Conservation (phyloP, 2,329 filamentous ascomycete species). For the Trichoderma harzianum region DNA sequence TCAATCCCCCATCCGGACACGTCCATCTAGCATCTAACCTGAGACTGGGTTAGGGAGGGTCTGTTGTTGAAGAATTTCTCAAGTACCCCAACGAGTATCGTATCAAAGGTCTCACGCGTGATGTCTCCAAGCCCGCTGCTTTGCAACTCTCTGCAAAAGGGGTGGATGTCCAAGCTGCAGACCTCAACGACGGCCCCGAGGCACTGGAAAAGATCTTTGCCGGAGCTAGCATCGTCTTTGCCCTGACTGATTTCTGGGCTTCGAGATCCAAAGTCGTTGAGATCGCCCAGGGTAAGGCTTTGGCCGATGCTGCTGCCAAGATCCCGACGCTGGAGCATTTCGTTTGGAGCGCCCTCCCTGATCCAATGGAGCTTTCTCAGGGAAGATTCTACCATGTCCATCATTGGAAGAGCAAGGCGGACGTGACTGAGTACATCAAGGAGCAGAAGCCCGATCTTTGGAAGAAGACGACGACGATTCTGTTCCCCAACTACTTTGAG, state of each 20-base stretch:
- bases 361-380: not conserved
- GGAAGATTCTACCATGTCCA: not conserved
- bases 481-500: constrained; percentile 1
- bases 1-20: not conserved
- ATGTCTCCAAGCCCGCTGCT: not conserved
- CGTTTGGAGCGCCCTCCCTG: not conserved
- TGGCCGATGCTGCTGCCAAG: not conserved
- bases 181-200: not conserved
- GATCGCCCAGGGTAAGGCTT: not conserved
- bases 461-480: not conserved
- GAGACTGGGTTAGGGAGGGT: not conserved
- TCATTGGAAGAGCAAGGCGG: not conserved
- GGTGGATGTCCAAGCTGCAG: not conserved
- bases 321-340: not conserved
- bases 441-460: not conserved
- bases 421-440: not conserved
- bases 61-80: not conserved
- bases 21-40: not conserved
- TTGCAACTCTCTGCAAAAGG: not conserved
- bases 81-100: not conserved
- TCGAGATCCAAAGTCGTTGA: not conserved
- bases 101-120: not conserved
- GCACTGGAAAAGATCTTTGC: not conserved
- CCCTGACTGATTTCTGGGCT: not conserved
- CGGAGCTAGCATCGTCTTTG: not conserved